Evolutionary conservation across 176 grass and related monocot genomes (phyloP).

Genomic region (Phoenix roebelenii): DNA sequence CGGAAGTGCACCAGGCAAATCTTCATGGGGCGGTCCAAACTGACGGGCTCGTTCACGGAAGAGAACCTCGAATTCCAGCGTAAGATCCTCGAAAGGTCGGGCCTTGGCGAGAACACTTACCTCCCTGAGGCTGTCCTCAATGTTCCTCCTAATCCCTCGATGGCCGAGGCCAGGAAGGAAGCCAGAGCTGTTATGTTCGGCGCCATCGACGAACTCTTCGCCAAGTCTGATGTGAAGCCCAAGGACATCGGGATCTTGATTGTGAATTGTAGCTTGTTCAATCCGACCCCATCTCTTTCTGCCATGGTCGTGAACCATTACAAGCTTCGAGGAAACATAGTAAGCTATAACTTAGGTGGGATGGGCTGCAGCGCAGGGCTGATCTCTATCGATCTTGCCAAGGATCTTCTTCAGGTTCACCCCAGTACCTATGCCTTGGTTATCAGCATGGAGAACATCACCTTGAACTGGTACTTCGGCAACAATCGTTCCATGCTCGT

Average conservation of each 20-base stretch:
- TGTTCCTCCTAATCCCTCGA: constrained; percentile 55
- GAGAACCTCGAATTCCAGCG: constrained; percentile 74
- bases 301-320: constrained; percentile 91
- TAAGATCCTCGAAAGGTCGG: constrained; percentile 78
- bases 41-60: constrained; percentile 39
- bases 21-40: constrained; percentile 52
- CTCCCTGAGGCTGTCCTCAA: constrained; percentile 47
- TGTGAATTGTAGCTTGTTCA: constrained; percentile 90
- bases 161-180: constrained; percentile 51
- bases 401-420: constrained; percentile 70
- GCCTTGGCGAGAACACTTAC: constrained; percentile 62
- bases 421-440: constrained; percentile 67
- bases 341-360: constrained; percentile 76
- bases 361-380: constrained; percentile 88
- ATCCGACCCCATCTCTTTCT: constrained; percentile 80
- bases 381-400: constrained; percentile 62
- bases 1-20: constrained; percentile 46
- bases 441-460: constrained; percentile 91
- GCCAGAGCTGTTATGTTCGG: constrained; percentile 70
- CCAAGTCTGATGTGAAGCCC: constrained; percentile 50
- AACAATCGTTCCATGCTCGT: constrained; percentile 84
- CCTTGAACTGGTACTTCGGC: constrained; percentile 90
- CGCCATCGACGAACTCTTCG: constrained; percentile 56
- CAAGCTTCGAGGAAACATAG: constrained; percentile 68
- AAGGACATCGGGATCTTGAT: constrained; percentile 79